A percentile compares a stretch with the other conserved stretches of the same genome.
phyloP scores from a whole-genome alignment of 1,284 basidiomycete genomes.

The Cutaneotrichosporon spelunceum region DNA sequence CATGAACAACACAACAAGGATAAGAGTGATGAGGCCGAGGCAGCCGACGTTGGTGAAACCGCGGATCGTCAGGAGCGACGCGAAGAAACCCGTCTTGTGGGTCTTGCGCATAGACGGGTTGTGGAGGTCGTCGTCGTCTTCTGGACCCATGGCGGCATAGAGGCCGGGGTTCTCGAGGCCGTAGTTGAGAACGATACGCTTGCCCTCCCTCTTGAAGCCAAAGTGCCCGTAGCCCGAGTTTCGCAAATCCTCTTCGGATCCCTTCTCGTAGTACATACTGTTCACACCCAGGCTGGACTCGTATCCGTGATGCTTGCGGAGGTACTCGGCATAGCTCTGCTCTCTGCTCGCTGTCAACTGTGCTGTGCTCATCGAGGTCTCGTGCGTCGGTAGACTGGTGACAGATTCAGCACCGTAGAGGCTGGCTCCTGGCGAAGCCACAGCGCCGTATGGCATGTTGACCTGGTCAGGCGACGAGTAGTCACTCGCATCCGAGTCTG shows the following conservation, averaged over 20 bases:
- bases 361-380: neutral
- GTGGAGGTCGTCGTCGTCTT: slow-evolving; percentile 50
- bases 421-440: neutral
- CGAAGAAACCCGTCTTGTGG: slow-evolving; percentile 15
- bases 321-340: neutral
- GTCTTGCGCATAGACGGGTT: slow-evolving; percentile 33
- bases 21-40: slow-evolving; percentile 58
- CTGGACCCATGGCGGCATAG: slow-evolving; percentile 37
- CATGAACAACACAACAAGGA: slow-evolving; percentile 59
- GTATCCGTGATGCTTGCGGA: neutral
- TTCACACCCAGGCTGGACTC: neutral
- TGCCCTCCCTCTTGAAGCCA: slow-evolving; percentile 9
- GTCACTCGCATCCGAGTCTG: neutral
- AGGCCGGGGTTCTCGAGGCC: slow-evolving; percentile 30
- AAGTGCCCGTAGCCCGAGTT: slow-evolving; percentile 13
- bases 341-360: neutral
- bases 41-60: slow-evolving; percentile 20
- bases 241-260: neutral
- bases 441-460: slow-evolving; percentile 2
- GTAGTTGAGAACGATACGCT: slow-evolving; percentile 10
- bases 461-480: slow-evolving; percentile 3
- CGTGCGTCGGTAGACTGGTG: neutral
- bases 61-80: slow-evolving; percentile 14
- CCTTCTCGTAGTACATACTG: neutral
- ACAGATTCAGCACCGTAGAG: slow-evolving; percentile 6